Base-by-base conservation (phyloP, 2,329 filamentous ascomycete genomes). In the Pseudocercospora macadamiae region DNA sequence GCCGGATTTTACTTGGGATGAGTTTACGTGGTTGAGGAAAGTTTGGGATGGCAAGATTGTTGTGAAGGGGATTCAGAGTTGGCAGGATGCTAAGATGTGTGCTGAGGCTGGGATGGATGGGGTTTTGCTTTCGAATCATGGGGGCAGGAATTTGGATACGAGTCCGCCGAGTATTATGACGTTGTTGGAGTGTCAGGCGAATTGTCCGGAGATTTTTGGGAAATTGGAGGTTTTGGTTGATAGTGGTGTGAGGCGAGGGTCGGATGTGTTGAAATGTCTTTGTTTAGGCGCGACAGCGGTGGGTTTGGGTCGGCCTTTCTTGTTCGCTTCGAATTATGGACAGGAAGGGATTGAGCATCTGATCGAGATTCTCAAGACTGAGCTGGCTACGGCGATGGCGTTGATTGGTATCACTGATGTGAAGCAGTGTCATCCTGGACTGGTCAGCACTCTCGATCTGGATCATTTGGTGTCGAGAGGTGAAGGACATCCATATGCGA, bases 211-310 rank as follows among this genome's bases (percentile, higher is more conserved):
- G 55, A 78, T 89, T 0, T 85, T 89, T 52, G 79, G 81, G 23
- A 73, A 74, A 53, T 77, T 89, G 70, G 84, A 88, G 66, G 81
- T 89, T 0, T 84, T 82, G 53, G 75, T 89, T 3, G 87, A 90
- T 62, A 85, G 86, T 0, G 87, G 87, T 0, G 79, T 90, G 26
- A 79, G 80, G n/a, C 76, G 86, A 16, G 87, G 87, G 0, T 84
- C 85, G 0, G 87, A 90, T 66, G 82, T 89, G 2, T 79, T 90
- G 64, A 89, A 89, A 70, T 86, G 85, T 0, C 67, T 89, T 9
- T 87, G 85, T 53, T 74, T 89, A 0, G 87, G 87, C 0, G 87
- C 86, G 0, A 86, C 76, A 54, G 86, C 83, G 0, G 86, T 78
- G 0, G 86, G 86, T 0, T 74, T 90, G 8, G 87, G 87, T 0